These are phyloP conservation scores for Hygrocybe coccinea DNA, from an alignment of 768 basidiomycete species.

Conservation along the genomic window DNA sequence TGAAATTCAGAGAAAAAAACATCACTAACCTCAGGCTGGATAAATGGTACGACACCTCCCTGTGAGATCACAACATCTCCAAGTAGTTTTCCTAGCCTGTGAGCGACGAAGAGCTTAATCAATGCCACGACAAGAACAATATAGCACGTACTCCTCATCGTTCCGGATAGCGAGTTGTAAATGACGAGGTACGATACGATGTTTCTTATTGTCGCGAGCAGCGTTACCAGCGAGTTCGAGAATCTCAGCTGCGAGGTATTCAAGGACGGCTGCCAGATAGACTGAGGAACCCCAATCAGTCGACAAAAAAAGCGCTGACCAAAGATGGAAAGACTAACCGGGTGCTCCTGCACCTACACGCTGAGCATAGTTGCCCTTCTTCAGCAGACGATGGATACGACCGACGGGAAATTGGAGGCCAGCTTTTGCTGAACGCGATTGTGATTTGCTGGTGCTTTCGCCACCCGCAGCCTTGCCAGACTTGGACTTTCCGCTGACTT, in stretches of 20 bases:
- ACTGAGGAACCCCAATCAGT: slow-evolving; percentile 33
- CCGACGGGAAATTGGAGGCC: slow-evolving; percentile 73
- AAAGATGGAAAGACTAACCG: slow-evolving; percentile 29
- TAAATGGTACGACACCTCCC: slow-evolving; percentile 76
- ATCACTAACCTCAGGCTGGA: slow-evolving; percentile 41
- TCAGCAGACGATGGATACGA: slow-evolving; percentile 73
- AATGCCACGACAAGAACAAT: not conserved
- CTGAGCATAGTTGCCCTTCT: slow-evolving; percentile 70
- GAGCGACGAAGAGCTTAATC: not conserved
- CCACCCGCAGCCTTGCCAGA: slow-evolving; percentile 45
- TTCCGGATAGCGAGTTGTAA: slow-evolving; percentile 79
- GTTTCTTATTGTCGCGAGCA: slow-evolving; percentile 67
- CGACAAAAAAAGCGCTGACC: not conserved
- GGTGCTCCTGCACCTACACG: slow-evolving; percentile 75
- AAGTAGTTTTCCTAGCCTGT: slow-evolving; percentile 66
- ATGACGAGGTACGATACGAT: slow-evolving; percentile 79
- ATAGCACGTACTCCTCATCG: slow-evolving; percentile 55
- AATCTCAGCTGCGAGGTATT: slow-evolving; percentile 79
- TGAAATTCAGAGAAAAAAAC: not conserved
- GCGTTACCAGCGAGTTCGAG: slow-evolving; percentile 77
- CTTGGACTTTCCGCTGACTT: slow-evolving; percentile 45
- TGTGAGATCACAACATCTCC: slow-evolving; percentile 81
- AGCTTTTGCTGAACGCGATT: slow-evolving; percentile 57
- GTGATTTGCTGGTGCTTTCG: slow-evolving; percentile 38
- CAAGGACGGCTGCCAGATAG: slow-evolving; percentile 76